These are phyloP conservation scores for Ganoderma boninense DNA, from an alignment of 1,284 basidiomycete genomes.

Conservation along the genomic window DNA sequence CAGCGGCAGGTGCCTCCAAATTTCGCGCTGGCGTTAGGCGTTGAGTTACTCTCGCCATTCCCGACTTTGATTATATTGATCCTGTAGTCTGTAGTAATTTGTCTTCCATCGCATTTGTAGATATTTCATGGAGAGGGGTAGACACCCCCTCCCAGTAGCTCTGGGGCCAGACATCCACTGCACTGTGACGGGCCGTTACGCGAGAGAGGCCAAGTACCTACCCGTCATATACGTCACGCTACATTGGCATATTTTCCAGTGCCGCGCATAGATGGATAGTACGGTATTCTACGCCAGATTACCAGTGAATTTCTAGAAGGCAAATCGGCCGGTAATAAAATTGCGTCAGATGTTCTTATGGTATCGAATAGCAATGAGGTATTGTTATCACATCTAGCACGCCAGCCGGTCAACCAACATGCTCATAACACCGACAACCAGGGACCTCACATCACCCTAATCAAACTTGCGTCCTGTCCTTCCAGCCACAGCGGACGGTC, in stretches of 20 bases:
- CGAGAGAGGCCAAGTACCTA: background rate
- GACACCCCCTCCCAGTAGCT: background rate
- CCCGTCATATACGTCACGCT: background rate
- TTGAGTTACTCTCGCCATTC: background rate
- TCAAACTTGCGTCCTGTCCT: conserved; percentile 38
- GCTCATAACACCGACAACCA: background rate
- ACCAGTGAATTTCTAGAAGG: no score
- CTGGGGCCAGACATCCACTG: background rate
- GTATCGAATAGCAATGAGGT: background rate
- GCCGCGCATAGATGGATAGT: background rate
- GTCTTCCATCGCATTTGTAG: background rate
- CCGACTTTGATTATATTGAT: background rate
- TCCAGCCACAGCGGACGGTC: conserved; percentile 2
- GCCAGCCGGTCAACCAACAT: background rate
- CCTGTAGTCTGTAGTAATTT: background rate
- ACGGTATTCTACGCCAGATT: background rate
- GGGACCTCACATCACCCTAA: conserved; percentile 16
- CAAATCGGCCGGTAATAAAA: no score
- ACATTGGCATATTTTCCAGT: background rate
- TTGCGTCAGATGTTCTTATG: background rate
- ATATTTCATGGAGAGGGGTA: background rate
- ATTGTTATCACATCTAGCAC: background rate
- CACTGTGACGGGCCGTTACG: background rate
- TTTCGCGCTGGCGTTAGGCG: no score
- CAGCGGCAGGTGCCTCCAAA: background rate